These are phyloP conservation scores for Meira nashicola DNA, from an alignment of 1,284 basidiomycete genomes.

Conservation along the genomic window DNA sequence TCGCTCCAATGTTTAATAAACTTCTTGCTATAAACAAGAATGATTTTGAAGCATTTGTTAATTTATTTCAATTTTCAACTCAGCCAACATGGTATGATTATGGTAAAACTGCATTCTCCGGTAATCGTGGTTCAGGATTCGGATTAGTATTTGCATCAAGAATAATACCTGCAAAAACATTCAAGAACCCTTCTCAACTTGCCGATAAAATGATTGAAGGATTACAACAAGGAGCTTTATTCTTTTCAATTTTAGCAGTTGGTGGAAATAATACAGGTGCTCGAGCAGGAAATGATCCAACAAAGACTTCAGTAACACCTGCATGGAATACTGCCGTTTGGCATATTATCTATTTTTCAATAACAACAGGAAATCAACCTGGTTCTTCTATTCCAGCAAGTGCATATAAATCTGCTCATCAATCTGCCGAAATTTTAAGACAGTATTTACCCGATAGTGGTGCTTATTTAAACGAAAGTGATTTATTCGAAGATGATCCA, in stretches of 20 bases:
- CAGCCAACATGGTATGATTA: neutral
- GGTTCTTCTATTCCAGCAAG: neutral
- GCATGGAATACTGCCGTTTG: constrained; percentile 15
- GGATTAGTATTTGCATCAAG: neutral
- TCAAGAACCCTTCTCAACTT: neutral
- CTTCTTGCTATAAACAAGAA: neutral
- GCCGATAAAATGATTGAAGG: neutral
- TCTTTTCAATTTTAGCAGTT: neutral
- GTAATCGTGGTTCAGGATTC: neutral
- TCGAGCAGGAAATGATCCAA: neutral
- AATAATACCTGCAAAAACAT: neutral
- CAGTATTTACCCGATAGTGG: constrained; percentile 8
- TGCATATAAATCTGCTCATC: neutral
- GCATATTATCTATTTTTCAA: constrained; percentile 5
- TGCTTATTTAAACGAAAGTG: constrained; percentile 15
- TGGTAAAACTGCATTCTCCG: neutral
- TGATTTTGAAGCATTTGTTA: neutral
- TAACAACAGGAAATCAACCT: neutral
- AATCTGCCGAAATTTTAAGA: constrained; percentile 10
- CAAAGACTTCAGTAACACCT: constrained; percentile 8
- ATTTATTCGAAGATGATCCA: constrained; percentile 11
- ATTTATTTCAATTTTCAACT: neutral
- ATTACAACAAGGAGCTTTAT: neutral
- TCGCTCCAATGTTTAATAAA: neutral
- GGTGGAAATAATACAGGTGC: neutral